A percentile compares a stretch with the other conserved stretches of the same genome.
phyloP scores from a whole-genome alignment of 306 rosid species.

The Trichosanthes truncata region DNA sequence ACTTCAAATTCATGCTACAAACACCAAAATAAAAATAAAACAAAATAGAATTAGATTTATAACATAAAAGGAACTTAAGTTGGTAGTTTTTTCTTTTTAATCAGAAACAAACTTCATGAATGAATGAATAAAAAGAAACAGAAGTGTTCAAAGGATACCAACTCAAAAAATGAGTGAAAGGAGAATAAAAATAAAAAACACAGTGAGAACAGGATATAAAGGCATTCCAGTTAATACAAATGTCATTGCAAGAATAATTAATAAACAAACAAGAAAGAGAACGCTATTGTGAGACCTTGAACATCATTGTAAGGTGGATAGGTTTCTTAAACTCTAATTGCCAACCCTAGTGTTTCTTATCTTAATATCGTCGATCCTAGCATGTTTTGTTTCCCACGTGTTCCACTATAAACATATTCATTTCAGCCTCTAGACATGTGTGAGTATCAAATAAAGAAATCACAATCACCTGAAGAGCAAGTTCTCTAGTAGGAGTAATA shows the following conservation, averaged over 20 bases:
- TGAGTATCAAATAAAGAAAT: background rate
- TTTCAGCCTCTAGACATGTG: background rate
- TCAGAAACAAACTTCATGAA: background rate
- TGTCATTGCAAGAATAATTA: background rate
- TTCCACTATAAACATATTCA: background rate
- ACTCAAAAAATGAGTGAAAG: background rate
- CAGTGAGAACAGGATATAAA: background rate
- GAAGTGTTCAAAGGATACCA: background rate
- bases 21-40: background rate
- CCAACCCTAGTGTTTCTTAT: background rate
- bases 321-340: background rate
- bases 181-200: background rate
- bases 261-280: background rate
- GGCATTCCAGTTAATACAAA: background rate
- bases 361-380: background rate
- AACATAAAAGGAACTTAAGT: background rate
- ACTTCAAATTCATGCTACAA: background rate
- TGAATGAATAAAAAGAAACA: background rate
- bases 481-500: constrained; percentile 91
- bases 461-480: constrained; percentile 70
- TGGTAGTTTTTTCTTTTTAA: background rate
- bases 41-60: background rate
- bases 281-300: background rate
- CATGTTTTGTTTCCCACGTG: background rate
- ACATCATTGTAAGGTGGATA: background rate